These are phyloP conservation scores for Porodaedalea pini DNA, from an alignment of 1,284 basidiomycete species.

Conservation along the genomic window DNA sequence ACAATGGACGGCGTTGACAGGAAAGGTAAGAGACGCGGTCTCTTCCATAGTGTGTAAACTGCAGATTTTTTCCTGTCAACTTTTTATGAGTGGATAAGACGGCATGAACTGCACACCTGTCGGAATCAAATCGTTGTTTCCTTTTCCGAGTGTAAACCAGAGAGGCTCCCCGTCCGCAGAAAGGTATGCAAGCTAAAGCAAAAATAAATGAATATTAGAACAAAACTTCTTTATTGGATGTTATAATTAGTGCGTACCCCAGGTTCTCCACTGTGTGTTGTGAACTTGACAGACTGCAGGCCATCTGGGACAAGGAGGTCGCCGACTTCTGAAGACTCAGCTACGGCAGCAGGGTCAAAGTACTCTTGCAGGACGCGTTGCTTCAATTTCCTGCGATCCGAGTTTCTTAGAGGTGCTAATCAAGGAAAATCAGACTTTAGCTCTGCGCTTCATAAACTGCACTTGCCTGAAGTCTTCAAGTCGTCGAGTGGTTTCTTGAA, in stretches of 20 bases:
- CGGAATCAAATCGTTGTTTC: slow-evolving; percentile 62
- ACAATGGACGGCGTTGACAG: slow-evolving; percentile 63
- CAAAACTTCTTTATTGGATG: neutral
- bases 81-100: neutral
- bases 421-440: neutral
- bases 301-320: slow-evolving; percentile 68
- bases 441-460: neutral
- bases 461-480: slow-evolving; percentile 60
- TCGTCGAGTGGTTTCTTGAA: slow-evolving; percentile 71
- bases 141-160: slow-evolving; percentile 78
- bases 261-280: slow-evolving; percentile 55
- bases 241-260: slow-evolving; percentile 45
- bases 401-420: slow-evolving; percentile 61
- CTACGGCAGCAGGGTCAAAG: slow-evolving; percentile 32
- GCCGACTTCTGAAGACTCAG: slow-evolving; percentile 35
- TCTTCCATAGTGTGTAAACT: slow-evolving; percentile 77
- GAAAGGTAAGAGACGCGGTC: slow-evolving; percentile 56
- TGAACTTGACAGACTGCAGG: slow-evolving; percentile 61
- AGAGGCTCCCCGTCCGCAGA: slow-evolving; percentile 70
- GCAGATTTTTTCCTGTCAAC: no score
- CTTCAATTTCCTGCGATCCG: slow-evolving; percentile 66
- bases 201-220: slow-evolving; percentile 10
- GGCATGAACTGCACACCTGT: slow-evolving; percentile 42
- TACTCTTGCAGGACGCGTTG: slow-evolving; percentile 52
- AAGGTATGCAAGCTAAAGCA: slow-evolving; percentile 55